Percentiles rank a stretch among this genome's conserved stretches.
Evolutionary conservation across 2,329 filamentous ascomycete species (phyloP).

Genomic region (Thelonectria discophora): DNA sequence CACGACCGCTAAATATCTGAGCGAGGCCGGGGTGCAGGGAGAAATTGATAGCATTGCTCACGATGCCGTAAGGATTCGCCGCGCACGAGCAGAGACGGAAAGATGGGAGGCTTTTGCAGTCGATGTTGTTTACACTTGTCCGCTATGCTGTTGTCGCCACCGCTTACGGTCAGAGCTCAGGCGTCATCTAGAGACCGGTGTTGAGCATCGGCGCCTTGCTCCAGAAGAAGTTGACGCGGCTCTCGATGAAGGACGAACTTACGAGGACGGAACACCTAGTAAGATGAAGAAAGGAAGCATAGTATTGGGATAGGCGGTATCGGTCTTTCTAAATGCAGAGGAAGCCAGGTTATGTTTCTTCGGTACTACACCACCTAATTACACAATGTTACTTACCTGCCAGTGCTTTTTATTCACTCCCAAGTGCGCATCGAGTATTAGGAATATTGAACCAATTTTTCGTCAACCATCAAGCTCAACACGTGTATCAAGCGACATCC

Average conservation of each 20-base stretch:
- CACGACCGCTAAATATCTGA: neutral
- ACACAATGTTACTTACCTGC: too few relatives aligned
- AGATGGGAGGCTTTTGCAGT: conserved; percentile 4
- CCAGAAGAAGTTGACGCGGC: neutral
- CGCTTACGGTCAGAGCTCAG: neutral
- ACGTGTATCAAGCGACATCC: neutral
- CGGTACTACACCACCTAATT: too few relatives aligned
- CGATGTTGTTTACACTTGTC: neutral
- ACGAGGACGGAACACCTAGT: too few relatives aligned
- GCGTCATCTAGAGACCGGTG: neutral
- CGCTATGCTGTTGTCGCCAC: neutral
- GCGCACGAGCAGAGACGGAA: neutral
- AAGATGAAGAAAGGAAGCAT: too few relatives aligned
- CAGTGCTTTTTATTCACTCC: too few relatives aligned
- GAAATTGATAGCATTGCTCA: neutral
- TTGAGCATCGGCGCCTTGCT: neutral
- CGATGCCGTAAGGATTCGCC: conserved; percentile 1
- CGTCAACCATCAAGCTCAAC: too few relatives aligned
- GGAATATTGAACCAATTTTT: too few relatives aligned
- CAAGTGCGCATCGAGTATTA: too few relatives aligned
- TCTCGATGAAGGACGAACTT: neutral
- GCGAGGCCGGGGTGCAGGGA: neutral
- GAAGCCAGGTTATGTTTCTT: too few relatives aligned
- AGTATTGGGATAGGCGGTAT: too few relatives aligned
- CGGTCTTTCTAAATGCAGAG: too few relatives aligned